A percentile compares a stretch with the other conserved stretches of the same genome.
These are phyloP conservation scores for Globisporangium middletonii DNA, from an alignment of 352 stramenopile genomes.

Conservation along the genomic window DNA sequence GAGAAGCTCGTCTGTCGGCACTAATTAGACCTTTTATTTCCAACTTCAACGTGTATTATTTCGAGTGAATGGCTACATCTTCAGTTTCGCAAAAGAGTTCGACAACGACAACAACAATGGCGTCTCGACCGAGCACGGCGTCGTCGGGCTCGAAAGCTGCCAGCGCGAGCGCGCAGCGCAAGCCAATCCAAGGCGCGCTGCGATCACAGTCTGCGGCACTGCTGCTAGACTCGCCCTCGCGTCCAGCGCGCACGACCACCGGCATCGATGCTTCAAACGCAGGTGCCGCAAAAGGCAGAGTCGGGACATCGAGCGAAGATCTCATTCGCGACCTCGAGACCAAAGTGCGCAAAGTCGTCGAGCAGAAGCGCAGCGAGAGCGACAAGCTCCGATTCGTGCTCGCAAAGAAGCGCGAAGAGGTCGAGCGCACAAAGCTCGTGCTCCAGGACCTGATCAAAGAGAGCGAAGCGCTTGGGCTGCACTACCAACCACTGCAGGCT, in stretches of 20 bases:
- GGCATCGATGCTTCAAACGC: background rate
- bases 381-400: constrained; percentile 68
- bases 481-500: constrained; percentile 20
- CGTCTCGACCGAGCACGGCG: background rate
- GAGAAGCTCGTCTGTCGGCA: too few relatives aligned
- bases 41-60: too few relatives aligned
- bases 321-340: constrained; percentile 68
- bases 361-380: constrained; percentile 70
- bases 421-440: constrained; percentile 51
- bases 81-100: too few relatives aligned
- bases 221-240: constrained; percentile 13
- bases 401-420: constrained; percentile 60
- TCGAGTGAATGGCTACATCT: too few relatives aligned
- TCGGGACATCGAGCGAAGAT: constrained; percentile 61
- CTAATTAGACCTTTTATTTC: too few relatives aligned
- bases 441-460: constrained; percentile 77
- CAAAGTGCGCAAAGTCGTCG: constrained; percentile 76
- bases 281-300: constrained; percentile 27
- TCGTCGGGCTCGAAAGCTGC: background rate
- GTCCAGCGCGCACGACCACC: constrained; percentile 7
- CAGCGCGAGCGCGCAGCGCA: background rate
- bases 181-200: constrained; percentile 26
- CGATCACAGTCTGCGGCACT: constrained; percentile 35
- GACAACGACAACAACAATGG: background rate
- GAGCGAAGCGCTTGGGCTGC: constrained; percentile 57